Conservation (phyloP, 106 monocot genomes). For the Acanthochlamys bracteata region DNA sequence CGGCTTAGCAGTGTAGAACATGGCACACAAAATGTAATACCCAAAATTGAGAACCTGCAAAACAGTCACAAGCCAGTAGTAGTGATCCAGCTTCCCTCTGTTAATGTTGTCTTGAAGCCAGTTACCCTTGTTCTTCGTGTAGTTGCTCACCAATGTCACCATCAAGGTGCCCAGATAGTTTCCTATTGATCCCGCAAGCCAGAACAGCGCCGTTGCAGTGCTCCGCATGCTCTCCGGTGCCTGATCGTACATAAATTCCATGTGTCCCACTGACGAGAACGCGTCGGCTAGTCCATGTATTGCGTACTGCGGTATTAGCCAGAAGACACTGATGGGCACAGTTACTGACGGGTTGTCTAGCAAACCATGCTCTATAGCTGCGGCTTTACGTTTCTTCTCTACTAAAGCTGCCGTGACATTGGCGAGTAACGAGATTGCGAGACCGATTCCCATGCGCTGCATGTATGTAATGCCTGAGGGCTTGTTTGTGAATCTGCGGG, state of each 20-base stretch:
- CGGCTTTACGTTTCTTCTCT: constrained; percentile 25
- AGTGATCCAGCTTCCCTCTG: constrained; percentile 18
- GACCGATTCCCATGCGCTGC: constrained; percentile 54
- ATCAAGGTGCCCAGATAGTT: constrained; percentile 41
- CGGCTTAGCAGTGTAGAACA: constrained; percentile 24
- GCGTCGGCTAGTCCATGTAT: constrained; percentile 35
- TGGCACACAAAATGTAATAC: constrained; percentile 18
- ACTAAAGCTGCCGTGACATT: constrained; percentile 33
- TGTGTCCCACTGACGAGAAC: constrained; percentile 42
- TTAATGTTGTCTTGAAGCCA: constrained; percentile 50
- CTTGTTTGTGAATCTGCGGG: constrained; percentile 35
- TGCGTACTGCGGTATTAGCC: constrained; percentile 53
- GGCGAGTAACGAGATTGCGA: constrained; percentile 33
- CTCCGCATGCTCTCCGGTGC: constrained; percentile 79
- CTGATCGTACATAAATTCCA: constrained; percentile 77
- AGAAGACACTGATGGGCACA: constrained; percentile 38
- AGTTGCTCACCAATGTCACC: constrained; percentile 40
- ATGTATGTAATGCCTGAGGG: constrained; percentile 42
- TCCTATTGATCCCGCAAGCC: constrained; percentile 44
- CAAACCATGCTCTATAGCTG: constrained; percentile 23
- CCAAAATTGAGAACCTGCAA: constrained; percentile 25
- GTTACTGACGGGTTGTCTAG: constrained; percentile 10
- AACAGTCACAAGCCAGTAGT: constrained; percentile 32
- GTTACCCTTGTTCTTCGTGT: constrained; percentile 23
- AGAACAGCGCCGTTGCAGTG: constrained; percentile 48